Percentiles rank a stretch among this genome's conserved stretches.
Evolutionary conservation across 371 early-diverging fungal species (phyloP).

Genomic region (Actinomucor elegans): DNA sequence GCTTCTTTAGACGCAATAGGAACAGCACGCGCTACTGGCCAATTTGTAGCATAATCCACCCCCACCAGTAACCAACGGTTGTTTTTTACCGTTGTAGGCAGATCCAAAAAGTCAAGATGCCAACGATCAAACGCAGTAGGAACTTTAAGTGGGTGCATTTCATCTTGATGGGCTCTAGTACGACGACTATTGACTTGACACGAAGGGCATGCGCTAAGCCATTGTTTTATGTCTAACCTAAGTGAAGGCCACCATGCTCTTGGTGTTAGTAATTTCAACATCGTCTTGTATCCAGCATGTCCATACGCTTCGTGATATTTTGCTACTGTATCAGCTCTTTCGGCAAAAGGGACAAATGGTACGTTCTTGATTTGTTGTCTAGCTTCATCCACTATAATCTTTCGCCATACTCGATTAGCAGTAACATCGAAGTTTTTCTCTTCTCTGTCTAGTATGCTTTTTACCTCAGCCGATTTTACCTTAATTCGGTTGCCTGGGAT

Average conservation of each 20-base stretch:
- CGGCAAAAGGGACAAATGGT: constrained; percentile 2
- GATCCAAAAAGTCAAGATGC: constrained; percentile 33
- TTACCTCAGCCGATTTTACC: not conserved
- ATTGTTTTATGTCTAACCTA: constrained; percentile 1
- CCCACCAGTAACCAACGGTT: constrained; percentile 30
- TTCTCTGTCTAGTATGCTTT: not conserved
- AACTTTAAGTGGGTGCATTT: constrained; percentile 6
- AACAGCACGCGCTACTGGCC: constrained; percentile 30
- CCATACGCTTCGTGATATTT: constrained; percentile 7
- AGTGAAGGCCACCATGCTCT: constrained; percentile 31
- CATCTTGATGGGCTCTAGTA: constrained; percentile 1
- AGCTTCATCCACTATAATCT: not conserved
- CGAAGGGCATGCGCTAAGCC: not conserved
- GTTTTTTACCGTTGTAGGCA: constrained; percentile 13
- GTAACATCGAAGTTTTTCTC: not conserved
- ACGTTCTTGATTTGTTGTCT: not conserved
- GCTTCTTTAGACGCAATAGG: constrained; percentile 16
- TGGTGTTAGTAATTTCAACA: not conserved
- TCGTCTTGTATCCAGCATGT: constrained; percentile 1
- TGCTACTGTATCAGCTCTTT: constrained; percentile 1
- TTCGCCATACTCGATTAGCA: not conserved
- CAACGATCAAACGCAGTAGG: constrained; percentile 14
- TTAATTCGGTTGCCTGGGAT: not conserved
- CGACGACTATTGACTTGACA: constrained; percentile 7
- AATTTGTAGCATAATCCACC: constrained; percentile 43